phyloP scores from a whole-genome alignment of 78 protist genomes.

The Pigoraptor vietnamica region DNA sequence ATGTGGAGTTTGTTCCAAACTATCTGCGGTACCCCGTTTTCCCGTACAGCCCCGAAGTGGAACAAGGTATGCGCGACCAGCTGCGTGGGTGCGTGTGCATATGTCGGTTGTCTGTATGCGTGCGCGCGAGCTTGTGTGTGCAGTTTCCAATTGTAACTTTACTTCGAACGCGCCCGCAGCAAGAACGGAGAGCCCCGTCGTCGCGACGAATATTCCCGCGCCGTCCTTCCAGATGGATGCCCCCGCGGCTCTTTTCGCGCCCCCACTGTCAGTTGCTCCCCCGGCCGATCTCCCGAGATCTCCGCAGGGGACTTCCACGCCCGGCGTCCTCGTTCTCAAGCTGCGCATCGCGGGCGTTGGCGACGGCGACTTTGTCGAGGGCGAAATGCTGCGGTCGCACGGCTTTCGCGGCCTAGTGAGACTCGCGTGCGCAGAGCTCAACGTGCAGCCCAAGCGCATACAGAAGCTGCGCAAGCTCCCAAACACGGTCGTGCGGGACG shows the following conservation, averaged over 20 bases:
- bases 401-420: background rate
- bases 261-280: too few relatives aligned
- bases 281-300: background rate
- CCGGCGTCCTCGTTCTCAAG: background rate
- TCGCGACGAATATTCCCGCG: too few relatives aligned
- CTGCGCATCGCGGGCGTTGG: background rate
- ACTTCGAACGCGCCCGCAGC: too few relatives aligned
- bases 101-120: too few relatives aligned
- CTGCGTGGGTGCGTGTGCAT: too few relatives aligned
- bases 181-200: too few relatives aligned
- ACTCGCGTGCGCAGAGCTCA: background rate
- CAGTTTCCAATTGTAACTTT: too few relatives aligned
- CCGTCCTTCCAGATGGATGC: too few relatives aligned
- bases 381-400: background rate
- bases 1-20: background rate
- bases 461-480: background rate
- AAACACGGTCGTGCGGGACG: background rate
- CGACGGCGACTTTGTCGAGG: background rate
- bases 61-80: too few relatives aligned
- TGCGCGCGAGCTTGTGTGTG: background rate
- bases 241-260: too few relatives aligned
- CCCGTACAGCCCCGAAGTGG: too few relatives aligned
- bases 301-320: background rate
- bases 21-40: background rate
- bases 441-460: background rate